Percentiles rank a stretch among this genome's conserved stretches.
Conservation (phyloP, 768 basidiomycete species). For the Cytidiella melzeri region DNA sequence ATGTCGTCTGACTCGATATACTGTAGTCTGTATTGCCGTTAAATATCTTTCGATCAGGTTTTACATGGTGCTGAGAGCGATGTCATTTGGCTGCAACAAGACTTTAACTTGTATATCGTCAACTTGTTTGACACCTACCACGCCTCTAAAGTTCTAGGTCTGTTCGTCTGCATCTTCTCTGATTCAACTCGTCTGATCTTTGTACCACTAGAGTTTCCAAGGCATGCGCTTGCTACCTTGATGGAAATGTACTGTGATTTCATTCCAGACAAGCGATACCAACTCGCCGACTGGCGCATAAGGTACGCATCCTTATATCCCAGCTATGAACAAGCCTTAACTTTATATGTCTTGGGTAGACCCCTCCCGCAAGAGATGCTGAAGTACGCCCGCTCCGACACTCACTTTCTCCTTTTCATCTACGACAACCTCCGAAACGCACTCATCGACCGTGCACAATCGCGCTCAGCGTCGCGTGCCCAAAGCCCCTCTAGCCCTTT, state of each 20-base stretch:
- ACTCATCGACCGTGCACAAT: conserved; percentile 65
- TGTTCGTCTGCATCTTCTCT: background rate
- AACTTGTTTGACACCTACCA: conserved; percentile 98
- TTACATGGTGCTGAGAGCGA: conserved; percentile 95
- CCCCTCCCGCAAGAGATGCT: conserved; percentile 89
- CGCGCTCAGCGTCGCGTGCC: conserved; percentile 34
- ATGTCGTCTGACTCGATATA: too few species aligned
- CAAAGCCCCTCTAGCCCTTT: conserved; percentile 29
- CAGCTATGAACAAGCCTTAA: background rate
- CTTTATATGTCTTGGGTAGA: conserved; percentile 26
- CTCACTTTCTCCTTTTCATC: conserved; percentile 89
- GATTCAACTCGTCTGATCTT: background rate
- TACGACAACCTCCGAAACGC: conserved; percentile 89
- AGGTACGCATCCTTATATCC: conserved; percentile 37
- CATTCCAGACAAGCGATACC: conserved; percentile 90
- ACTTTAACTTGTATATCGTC: conserved; percentile 91
- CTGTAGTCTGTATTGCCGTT: background rate
- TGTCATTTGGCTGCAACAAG: conserved; percentile 93
- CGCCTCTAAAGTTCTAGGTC: conserved; percentile 81
- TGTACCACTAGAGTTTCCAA: conserved; percentile 57
- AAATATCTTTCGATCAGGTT: conserved; percentile 41
- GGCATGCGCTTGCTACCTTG: conserved; percentile 78
- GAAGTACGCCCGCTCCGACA: conserved; percentile 90
- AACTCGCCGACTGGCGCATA: conserved; percentile 96
- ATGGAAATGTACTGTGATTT: conserved; percentile 89